A percentile compares a stretch with the other conserved stretches of the same genome.
phyloP scores from a whole-genome alignment of 495 filamentous ascomycete species.

The Trichodelitschia bisporula region DNA sequence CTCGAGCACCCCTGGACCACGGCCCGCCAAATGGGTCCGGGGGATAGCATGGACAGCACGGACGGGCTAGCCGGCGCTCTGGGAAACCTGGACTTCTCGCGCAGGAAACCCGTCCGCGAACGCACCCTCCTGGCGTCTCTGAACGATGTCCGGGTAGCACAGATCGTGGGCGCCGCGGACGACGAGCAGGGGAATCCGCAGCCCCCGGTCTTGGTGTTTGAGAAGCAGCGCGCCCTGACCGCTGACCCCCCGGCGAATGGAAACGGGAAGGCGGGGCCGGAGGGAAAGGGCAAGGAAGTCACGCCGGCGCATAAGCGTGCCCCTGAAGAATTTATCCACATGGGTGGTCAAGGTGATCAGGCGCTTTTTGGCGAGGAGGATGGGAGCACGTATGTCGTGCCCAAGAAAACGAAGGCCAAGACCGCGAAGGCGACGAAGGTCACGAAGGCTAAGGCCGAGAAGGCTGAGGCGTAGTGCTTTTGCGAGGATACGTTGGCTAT shows the following conservation, averaged over 20 bases:
- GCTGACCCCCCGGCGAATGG: not conserved
- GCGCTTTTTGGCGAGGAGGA: conserved; percentile 41
- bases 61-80: conserved; percentile 72
- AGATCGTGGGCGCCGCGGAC: conserved; percentile 28
- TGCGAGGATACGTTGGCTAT: too few species aligned
- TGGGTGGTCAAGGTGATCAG: conserved; percentile 69
- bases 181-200: conserved; percentile 35
- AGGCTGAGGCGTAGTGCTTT: too few species aligned
- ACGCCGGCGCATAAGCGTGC: conserved; percentile 37
- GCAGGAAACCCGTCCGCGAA: conserved; percentile 53
- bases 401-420: conserved; percentile 8
- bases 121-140: conserved; percentile 64
- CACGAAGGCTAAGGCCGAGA: not conserved
- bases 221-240: conserved; percentile 3
- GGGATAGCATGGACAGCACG: conserved; percentile 54
- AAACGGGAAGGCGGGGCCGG: conserved; percentile 2
- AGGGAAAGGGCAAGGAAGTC: conserved; percentile 22
- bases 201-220: conserved; percentile 26
- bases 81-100: conserved; percentile 57
- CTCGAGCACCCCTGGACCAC: conserved; percentile 82
- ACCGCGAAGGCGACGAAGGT: not conserved
- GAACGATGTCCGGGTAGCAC: conserved; percentile 49
- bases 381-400: conserved; percentile 20
- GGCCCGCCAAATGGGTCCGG: conserved; percentile 12
- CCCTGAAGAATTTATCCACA: conserved; percentile 49